Conservation (phyloP, 2,329 filamentous ascomycete genomes). For the Tolypocladium sp. region DNA sequence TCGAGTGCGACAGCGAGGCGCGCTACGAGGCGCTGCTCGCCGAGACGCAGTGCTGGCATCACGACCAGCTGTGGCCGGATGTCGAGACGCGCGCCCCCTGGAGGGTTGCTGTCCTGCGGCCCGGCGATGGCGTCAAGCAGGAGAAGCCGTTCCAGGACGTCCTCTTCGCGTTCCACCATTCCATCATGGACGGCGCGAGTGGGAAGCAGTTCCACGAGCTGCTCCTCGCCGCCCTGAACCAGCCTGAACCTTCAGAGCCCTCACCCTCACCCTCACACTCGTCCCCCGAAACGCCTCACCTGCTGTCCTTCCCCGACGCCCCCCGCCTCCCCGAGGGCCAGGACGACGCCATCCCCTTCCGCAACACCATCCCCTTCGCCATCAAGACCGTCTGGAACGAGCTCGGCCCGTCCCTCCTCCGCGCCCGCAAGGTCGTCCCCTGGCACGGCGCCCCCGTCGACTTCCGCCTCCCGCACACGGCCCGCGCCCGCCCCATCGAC, state of each 20-base stretch:
- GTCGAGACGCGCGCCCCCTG: conserved; percentile 33
- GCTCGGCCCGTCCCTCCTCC: conserved; percentile 29
- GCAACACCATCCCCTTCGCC: conserved; percentile 29
- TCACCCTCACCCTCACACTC: not conserved
- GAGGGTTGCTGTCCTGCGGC: conserved; percentile 31
- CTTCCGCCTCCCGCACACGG: conserved; percentile 22
- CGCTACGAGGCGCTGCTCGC: conserved; percentile 22
- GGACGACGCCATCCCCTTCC: conserved; percentile 31
- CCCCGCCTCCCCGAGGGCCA: conserved; percentile 27
- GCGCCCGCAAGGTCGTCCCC: conserved; percentile 11
- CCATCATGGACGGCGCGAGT: conserved; percentile 41
- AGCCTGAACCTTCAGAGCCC: not conserved
- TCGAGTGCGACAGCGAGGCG: conserved; percentile 9
- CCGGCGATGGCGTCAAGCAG: conserved; percentile 3
- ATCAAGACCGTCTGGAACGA: conserved; percentile 28
- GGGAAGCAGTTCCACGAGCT: conserved; percentile 38
- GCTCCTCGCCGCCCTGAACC: conserved; percentile 33
- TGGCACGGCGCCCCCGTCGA: conserved; percentile 31
- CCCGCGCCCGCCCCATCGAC: conserved; percentile 26
- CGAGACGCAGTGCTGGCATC: conserved; percentile 25
- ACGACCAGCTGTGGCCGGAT: conserved; percentile 31
- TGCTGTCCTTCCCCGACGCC: conserved; percentile 20
- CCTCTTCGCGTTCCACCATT: conserved; percentile 42
- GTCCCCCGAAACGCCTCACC: conserved; percentile 8
- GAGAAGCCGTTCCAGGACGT: conserved; percentile 24